Base-by-base conservation (phyloP, 108 stramenopile species). In the Aurantiochytrium sp. region DNA sequence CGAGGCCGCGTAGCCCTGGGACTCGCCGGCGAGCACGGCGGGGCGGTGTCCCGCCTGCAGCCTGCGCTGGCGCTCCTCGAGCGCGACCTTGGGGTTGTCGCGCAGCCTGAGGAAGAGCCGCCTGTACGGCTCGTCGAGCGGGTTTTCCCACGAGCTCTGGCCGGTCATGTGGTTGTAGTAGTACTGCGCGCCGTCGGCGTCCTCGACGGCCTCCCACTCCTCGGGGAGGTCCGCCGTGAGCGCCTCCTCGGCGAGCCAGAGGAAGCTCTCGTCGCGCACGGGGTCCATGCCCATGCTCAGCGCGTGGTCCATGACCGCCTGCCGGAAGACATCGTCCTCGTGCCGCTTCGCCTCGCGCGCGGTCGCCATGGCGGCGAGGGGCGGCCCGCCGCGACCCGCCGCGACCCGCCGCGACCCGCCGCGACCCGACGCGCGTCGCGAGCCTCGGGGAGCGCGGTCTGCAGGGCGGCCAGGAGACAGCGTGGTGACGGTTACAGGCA, bases 201-300 rank as follows among this genome's bases (percentile, higher is more conserved):
- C 36, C 55, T 87, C 69, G 31, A 1, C 24, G 4, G 4, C 32
- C 45, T 69, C 69, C 87, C 87, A 87, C 4, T 87, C 87, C 21
- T 8, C 17, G 1, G 55, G 87, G 6, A 68, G 68, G 2, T 87
- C 48, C 4, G 87, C 87, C 0, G 27, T 3, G 19, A 87, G 50
- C 45, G 68, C 69, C 69, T 87, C 68, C 24, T 68, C 59, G 45
- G 87, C 87, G 21, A 87, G 68, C 87, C 87, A 87, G 48, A 87
- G 36, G 45, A 87, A 87, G 21, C 36, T 17, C 34, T 8, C 68
- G 68, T 87, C 87, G 12, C 36, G 27, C 39, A 12, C 37, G 2
- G 87, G 87, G 69, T 87, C 87, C 87, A 87, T 87, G 41, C 87
- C 87, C 45, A 87, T 8, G 27, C 12, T 10, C 45, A 65, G 6